Evolutionary conservation across 2,329 filamentous ascomycete species (phyloP), one percentile per base, ranked within the genome.

Genomic region (Sarocladium kiliense): DNA sequence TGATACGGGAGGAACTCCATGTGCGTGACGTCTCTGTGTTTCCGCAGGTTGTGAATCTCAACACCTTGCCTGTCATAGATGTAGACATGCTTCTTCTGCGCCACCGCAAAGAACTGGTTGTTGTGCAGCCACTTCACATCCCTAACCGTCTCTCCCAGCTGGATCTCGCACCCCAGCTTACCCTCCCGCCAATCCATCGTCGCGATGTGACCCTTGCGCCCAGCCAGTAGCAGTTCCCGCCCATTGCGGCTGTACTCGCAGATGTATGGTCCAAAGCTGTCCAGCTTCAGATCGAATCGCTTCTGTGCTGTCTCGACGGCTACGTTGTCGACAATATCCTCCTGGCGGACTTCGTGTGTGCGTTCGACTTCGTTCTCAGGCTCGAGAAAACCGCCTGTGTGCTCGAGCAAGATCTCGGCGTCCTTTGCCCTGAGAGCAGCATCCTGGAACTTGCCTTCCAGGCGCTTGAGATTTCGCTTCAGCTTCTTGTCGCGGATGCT

Each of bases 1-100:
- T 99, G 94, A 68, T 97, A 97, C 1, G 93, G 93, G 14, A 97
- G 76, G 67, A 97, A 99, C 71, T 97, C 91, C 80, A 99, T 91
- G 70, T 95, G 87, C 12, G 89, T 88, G 14, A 95, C 89, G 69
- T 99, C 94, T 58, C 89, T 82, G 68, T 96, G 93, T 69, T 94
- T 94, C 71, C 86, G 86, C 66, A 99, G 74, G 67, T 89, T 92
- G 70, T 99, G 94, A 55, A 99, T 75, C 74, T 99, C 94, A 19
- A 97, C 89, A 53, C 94, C 94, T 56, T 89, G 83, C 56, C 85
- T 80, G 65, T 97, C 94, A 75, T 99, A 99, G 61, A 99, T 97
- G 74, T 96, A 99, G 60, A 94, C 89, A 63, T 94, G 88, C 73
- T 93, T 94, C 78, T 96, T 97, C 73, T 99, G 93, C 44, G 94